These are phyloP conservation scores for Trichoderma polysporum DNA, from an alignment of 2,329 filamentous ascomycete species.

Conservation along the genomic window DNA sequence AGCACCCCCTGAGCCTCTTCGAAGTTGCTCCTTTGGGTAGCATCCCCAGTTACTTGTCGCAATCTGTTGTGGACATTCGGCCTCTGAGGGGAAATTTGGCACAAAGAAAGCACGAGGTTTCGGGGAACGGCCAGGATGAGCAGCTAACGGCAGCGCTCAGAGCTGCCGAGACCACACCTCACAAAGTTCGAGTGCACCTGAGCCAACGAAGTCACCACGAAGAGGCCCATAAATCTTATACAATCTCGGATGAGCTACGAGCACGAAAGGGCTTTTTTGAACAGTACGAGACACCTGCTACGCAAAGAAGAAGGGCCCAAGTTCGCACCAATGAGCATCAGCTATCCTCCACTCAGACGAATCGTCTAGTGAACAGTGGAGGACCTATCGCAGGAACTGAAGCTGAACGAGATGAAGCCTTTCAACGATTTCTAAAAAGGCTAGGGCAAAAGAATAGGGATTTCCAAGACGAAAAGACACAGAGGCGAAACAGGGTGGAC, in stretches of 20 bases:
- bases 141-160: slow-evolving; percentile 20
- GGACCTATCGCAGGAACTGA: background rate
- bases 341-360: background rate
- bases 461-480: background rate
- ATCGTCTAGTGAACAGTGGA: background rate
- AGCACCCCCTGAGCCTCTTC: slow-evolving; percentile 10
- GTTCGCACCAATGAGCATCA: background rate
- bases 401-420: slow-evolving; percentile 25
- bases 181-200: background rate
- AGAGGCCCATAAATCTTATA: background rate
- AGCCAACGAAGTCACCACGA: background rate
- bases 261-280: background rate
- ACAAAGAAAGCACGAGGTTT: background rate
- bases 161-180: slow-evolving; percentile 16
- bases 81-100: background rate
- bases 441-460: slow-evolving; percentile 21
- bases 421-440: slow-evolving; percentile 31
- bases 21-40: slow-evolving; percentile 8
- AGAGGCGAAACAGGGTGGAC: background rate
- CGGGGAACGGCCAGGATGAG: slow-evolving; percentile 13
- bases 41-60: background rate
- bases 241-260: background rate
- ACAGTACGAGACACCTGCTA: background rate
- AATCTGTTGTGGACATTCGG: slow-evolving; percentile 9
- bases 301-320: background rate